Base-by-base conservation (phyloP, 805 yeast species). In the Millerozyma miso region DNA sequence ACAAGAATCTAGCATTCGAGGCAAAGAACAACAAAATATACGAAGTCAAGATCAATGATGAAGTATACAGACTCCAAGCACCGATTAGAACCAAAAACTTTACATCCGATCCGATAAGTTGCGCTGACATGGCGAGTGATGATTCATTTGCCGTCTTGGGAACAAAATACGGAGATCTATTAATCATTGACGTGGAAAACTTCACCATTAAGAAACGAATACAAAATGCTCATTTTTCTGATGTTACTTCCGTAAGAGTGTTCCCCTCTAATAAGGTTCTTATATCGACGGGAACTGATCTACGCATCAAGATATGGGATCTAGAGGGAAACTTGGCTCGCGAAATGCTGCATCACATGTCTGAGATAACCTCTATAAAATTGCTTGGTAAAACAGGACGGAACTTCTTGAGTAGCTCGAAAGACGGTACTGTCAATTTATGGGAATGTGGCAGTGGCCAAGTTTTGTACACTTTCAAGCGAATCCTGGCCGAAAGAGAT, bases 371-470 rank as follows among this genome's bases (percentile, higher is more conserved):
- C 2, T 83, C 70, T 47, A 46, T 77, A 2, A 70, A 60, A 2
- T 51, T 83, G 47, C 62, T 85, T 15, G 89, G 80, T 0, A 63
- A 76, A 14, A 39, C 31, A n/a, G 95, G 95, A 1, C 63, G 91
- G 33, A 85, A 85, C 54, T 65, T 87, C 45, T 47, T 83, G 15
- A 73, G 83, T 4, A 64, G 80, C 8, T 72, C 79, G 4, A 40
- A 48, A 3, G 86, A 80, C 56, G 87, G 87, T 0, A 54, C 76
- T 0, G 65, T 83, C 1, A 69, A 63, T 35, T 54, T 87, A 31
- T 85, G 89, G 90, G 91, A 85, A 51, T 77, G 88, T 56, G 82
- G 85, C 0, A 53, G 73, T 1, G 88, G 83, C 1, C 41, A 53
- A 15, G 52, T 61, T 6, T 54, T 83, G 3, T 62, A 71, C 35